phyloP scores from a whole-genome alignment of 352 stramenopile genomes.

The Globisporangium cylindrosporum region DNA sequence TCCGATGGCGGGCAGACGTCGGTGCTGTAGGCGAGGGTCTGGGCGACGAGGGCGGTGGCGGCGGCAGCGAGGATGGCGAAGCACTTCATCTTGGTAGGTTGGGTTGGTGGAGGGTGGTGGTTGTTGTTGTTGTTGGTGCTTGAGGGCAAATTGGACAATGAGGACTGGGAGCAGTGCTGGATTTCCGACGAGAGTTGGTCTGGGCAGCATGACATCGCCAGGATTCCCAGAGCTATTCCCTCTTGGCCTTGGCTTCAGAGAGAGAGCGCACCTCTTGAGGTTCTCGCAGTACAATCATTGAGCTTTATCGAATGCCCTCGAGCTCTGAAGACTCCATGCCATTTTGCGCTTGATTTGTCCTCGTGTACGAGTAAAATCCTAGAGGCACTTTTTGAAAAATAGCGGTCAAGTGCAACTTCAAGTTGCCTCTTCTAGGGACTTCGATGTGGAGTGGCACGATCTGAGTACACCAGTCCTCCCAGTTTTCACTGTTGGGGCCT shows the following conservation, averaged over 20 bases:
- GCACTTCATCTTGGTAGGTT: not conserved
- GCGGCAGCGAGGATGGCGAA: not conserved
- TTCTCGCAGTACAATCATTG: too few relatives aligned
- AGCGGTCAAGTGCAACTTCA: not conserved
- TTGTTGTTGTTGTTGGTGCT: not conserved
- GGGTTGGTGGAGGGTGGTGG: not conserved
- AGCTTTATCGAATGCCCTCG: not conserved
- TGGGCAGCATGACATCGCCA: not conserved
- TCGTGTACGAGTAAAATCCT: not conserved
- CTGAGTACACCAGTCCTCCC: not conserved
- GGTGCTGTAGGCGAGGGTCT: not conserved
- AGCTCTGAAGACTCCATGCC: not conserved
- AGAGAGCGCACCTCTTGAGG: not conserved
- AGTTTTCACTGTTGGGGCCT: not conserved
- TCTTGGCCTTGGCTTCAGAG: not conserved
- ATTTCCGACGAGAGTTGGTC: not conserved
- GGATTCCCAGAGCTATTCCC: not conserved
- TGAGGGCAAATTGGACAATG: not conserved
- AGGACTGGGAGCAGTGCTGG: not conserved
- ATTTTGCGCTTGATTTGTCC: too few relatives aligned
- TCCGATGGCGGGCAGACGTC: not conserved
- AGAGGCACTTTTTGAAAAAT: not conserved
- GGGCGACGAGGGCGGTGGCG: not conserved
- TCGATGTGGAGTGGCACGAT: not conserved
- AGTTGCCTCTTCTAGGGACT: not conserved